A percentile compares a stretch with the other conserved stretches of the same genome.
phyloP scores from a whole-genome alignment of 305 asterid genomes.

The Fraxinus platypoda region DNA sequence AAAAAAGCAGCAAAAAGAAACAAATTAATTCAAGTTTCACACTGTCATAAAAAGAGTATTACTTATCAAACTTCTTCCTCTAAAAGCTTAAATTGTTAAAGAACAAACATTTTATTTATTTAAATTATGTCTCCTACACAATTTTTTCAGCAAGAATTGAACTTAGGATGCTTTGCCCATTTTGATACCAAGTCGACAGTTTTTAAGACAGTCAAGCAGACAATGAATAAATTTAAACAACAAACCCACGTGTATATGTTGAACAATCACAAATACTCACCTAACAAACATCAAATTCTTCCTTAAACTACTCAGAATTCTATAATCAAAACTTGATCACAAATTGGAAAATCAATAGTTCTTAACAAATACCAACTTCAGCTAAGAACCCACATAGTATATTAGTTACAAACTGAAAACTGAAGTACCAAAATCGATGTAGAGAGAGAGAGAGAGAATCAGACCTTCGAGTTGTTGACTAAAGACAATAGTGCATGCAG shows the following conservation, averaged over 20 bases:
- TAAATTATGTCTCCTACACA: background rate
- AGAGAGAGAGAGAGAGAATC: conserved; percentile 26
- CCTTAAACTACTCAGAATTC: conserved; percentile 2
- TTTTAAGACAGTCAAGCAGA: conserved; percentile 8
- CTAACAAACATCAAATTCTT: background rate
- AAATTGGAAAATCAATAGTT: background rate
- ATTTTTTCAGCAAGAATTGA: background rate
- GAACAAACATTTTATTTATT: background rate
- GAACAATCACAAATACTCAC: background rate
- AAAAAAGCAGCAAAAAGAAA: background rate
- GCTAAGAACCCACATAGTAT: conserved; percentile 3
- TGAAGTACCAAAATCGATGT: background rate
- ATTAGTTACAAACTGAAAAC: background rate
- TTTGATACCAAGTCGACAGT: background rate
- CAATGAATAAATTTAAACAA: background rate
- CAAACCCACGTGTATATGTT: background rate
- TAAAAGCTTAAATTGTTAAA: background rate
- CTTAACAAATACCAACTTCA: conserved; percentile 15
- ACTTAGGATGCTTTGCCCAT: background rate
- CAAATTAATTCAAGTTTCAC: background rate
- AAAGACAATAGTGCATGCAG: conserved; percentile 40
- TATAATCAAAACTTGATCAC: conserved; percentile 20
- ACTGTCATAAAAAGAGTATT: background rate
- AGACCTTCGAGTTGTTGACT: conserved; percentile 39
- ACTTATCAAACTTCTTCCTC: background rate